Evolutionary conservation across 352 stramenopile species (phyloP).

Genomic region (Phytophthora kernoviae): DNA sequence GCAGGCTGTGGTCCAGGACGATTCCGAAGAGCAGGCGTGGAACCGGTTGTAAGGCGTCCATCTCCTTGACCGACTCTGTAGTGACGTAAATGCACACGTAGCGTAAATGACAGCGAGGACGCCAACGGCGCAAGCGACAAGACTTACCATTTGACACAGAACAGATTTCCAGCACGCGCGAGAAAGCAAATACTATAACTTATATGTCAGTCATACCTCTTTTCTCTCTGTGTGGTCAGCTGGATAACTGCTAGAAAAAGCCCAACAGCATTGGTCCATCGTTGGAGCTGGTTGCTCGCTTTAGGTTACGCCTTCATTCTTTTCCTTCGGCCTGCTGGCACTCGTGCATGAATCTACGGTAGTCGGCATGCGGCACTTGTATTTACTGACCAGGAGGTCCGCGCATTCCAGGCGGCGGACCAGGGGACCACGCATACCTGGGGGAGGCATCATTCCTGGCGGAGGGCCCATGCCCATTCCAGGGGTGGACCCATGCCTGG

Average conservation of each 20-base stretch:
- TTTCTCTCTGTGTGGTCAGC: slow-evolving; percentile 27
- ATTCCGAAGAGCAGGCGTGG: slow-evolving; percentile 57
- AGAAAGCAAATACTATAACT: slow-evolving; percentile 49
- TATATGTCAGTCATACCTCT: slow-evolving; percentile 44
- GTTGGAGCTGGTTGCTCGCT: not conserved
- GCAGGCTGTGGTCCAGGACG: slow-evolving; percentile 72
- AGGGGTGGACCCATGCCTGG: slow-evolving; percentile 75
- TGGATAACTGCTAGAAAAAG: not conserved
- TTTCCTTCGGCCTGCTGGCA: slow-evolving; percentile 11
- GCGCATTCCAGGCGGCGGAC: slow-evolving; percentile 68
- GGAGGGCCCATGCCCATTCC: slow-evolving; percentile 83
- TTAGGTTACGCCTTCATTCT: slow-evolving; percentile 5
- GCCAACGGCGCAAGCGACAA: slow-evolving; percentile 13
- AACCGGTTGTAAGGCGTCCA: slow-evolving; percentile 29
- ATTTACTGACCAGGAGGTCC: slow-evolving; percentile 75
- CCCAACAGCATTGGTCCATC: not conserved
- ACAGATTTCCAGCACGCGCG: slow-evolving; percentile 18
- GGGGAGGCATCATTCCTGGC: slow-evolving; percentile 78
- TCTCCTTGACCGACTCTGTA: not conserved
- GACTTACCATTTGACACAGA: slow-evolving; percentile 33
- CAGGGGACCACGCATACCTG: slow-evolving; percentile 71
- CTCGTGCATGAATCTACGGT: slow-evolving; percentile 17
- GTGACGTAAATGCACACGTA: slow-evolving; percentile 8
- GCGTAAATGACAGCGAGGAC: slow-evolving; percentile 20
- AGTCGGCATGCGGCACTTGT: slow-evolving; percentile 8